phyloP scores from a whole-genome alignment of 768 basidiomycete species.

The Pisolithus orientalis region DNA sequence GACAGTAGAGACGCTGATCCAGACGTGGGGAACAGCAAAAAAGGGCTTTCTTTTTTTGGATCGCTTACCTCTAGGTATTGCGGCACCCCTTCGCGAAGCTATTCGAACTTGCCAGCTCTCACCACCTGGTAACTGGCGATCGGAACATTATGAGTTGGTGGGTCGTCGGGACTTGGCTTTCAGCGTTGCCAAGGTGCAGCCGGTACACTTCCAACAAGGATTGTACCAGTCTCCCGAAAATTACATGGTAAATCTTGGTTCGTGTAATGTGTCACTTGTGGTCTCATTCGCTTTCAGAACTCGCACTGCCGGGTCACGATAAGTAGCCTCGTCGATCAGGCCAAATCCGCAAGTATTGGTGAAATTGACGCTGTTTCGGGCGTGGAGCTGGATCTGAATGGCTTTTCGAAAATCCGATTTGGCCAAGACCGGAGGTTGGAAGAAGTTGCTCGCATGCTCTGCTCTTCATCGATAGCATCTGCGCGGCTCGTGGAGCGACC shows the following conservation, averaged over 20 bases:
- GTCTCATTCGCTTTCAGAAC: constrained; percentile 36
- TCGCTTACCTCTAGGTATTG: constrained; percentile 60
- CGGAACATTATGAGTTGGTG: constrained; percentile 29
- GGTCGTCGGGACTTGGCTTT: constrained; percentile 27
- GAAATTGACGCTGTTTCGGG: constrained; percentile 59
- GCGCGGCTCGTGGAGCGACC: constrained; percentile 64
- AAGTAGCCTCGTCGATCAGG: constrained; percentile 43
- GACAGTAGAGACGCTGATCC: constrained; percentile 52
- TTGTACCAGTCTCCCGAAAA: constrained; percentile 26
- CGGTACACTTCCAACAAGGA: constrained; percentile 23
- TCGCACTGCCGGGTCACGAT: constrained; percentile 45
- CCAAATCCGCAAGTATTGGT: constrained; percentile 44
- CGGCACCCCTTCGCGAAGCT: constrained; percentile 78
- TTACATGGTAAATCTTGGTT: constrained; percentile 20
- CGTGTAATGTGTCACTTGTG: not conserved
- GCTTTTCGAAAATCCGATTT: constrained; percentile 81
- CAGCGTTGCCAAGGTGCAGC: constrained; percentile 27
- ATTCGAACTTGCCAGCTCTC: constrained; percentile 77
- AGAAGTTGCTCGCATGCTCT: constrained; percentile 88
- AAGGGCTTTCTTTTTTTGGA: constrained; percentile 45
- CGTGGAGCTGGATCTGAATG: constrained; percentile 64
- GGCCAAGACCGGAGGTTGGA: constrained; percentile 85
- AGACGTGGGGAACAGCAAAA: constrained; percentile 29
- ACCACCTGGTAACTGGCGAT: constrained; percentile 69
- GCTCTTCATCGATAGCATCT: constrained; percentile 65